phyloP scores from a whole-genome alignment of 2,329 filamentous ascomycete species.

The Penicillium sp. region DNA sequence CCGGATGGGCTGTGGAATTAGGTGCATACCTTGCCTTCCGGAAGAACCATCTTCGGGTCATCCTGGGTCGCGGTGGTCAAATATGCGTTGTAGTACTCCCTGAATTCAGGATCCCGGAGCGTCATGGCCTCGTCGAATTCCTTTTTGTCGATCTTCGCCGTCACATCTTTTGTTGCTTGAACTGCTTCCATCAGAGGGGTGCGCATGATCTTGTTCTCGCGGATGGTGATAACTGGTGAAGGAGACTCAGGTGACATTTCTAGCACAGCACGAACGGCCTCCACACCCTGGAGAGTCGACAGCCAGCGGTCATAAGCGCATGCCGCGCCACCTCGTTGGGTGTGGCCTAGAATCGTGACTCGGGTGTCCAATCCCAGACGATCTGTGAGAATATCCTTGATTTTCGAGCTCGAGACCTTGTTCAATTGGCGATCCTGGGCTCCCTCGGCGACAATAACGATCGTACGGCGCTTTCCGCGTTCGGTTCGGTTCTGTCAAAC shows the following conservation, averaged over 20 bases:
- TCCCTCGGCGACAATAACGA: conserved; percentile 94
- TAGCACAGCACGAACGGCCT: conserved; percentile 83
- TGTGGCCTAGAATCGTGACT: conserved; percentile 89
- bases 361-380: conserved; percentile 79
- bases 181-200: conserved; percentile 86
- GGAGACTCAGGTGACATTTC: conserved; percentile 81
- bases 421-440: conserved; percentile 75
- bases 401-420: conserved; percentile 69
- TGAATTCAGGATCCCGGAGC: conserved; percentile 84
- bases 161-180: conserved; percentile 71
- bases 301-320: conserved; percentile 93
- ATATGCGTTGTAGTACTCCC: conserved; percentile 83
- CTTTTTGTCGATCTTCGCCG: conserved; percentile 69
- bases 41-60: conserved; percentile 59
- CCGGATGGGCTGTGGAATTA: not conserved
- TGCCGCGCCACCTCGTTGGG: conserved; percentile 87
- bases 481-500: conserved; percentile 58
- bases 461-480: conserved; percentile 90
- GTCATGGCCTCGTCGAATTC: conserved; percentile 82
- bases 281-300: conserved; percentile 83
- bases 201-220: conserved; percentile 92
- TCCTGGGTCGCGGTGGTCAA: conserved; percentile 80
- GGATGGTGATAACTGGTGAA: conserved; percentile 90
- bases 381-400: conserved; percentile 79
- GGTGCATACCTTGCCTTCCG: conserved; percentile 57